These are phyloP conservation scores for Theobroma grandiflorum DNA, from an alignment of 441 rosid species.

Conservation along the genomic window DNA sequence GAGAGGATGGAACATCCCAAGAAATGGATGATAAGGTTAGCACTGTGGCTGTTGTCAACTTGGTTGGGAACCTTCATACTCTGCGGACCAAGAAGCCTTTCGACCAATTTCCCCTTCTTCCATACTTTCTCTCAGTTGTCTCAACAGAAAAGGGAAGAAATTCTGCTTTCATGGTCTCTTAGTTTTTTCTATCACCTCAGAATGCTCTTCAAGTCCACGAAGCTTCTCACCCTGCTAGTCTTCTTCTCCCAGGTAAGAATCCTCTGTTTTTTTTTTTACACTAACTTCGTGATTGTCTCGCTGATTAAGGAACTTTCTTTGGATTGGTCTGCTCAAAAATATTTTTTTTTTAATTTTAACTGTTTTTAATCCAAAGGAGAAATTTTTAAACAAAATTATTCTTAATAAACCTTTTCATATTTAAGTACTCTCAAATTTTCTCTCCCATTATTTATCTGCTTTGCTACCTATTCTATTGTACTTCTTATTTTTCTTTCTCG, in stretches of 20 bases:
- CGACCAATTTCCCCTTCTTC: conserved; percentile 59
- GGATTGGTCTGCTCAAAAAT: too few species aligned
- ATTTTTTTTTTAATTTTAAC: too few species aligned
- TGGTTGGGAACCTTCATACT: conserved; percentile 66
- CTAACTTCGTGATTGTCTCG: too few species aligned
- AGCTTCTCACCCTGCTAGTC: conserved; percentile 60
- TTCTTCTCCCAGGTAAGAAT: conserved; percentile 75
- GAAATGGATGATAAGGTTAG: conserved; percentile 55
- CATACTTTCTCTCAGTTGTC: conserved; percentile 54
- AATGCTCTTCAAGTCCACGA: conserved; percentile 61
- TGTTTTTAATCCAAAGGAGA: too few species aligned
- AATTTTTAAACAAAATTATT: too few species aligned
- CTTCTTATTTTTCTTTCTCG: too few species aligned
- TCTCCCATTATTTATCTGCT: too few species aligned
- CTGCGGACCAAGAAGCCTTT: conserved; percentile 61
- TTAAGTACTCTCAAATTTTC: too few species aligned
- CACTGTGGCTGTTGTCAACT: conserved; percentile 69
- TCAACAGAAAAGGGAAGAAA: conserved; percentile 49
- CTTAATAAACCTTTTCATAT: too few species aligned
- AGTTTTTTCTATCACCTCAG: conserved; percentile 55
- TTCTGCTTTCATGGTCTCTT: conserved; percentile 61
- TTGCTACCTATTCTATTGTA: too few species aligned
- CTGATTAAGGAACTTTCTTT: too few species aligned
- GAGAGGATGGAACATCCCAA: conserved; percentile 80
- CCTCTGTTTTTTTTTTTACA: neutral